Evolutionary conservation across 129 eudicot genomes (phyloP), one percentile per base, ranked within the genome.

Genomic region (Scalesia atractyloides): DNA sequence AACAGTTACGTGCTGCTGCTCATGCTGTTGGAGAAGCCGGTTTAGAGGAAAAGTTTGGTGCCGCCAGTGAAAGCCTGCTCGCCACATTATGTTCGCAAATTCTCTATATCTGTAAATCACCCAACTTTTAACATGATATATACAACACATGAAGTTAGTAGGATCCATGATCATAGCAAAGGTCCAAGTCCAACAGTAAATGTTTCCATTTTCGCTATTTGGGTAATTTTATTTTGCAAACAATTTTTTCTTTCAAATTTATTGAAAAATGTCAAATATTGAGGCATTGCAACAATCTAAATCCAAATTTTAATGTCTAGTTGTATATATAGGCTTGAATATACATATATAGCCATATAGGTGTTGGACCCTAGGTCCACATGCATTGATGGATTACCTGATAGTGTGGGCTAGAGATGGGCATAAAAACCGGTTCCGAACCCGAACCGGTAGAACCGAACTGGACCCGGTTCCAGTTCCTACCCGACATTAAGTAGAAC

Each of bases 51-150:
- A 89, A 92, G 79, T 92, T 92, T 71, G 80, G 76, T 16, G 97
- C 91, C 4, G 97, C 96, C 14, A 92, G 97, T 75, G 97, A 80
- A 39, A 89, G 97, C 81, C 82, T 92, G 9, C 94, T 6, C 89
- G 88, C 47, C 96, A 96, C 33, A 92, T 92, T 67, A 92, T 92
- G 97, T 92, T 92, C 75, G 97, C 97, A 24, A 92, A 92, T 69
- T 92, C 97, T 62, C 79, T 92, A 10, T 92, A 92, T 73, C 73
- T 89, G 47, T 88, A 60, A 75, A 18, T 54, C 19, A 33, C 18
- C 64, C 64, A 58, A 58, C 34, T 0, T 34, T 36, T 73, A 47
- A 66, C 52, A 69, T 80, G 67, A 48, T 65, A 72, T 36, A 52
- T 36, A 48, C 65, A 69, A 37, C 56, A 13, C 74, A 58, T 58